Base-by-base conservation (phyloP, 768 basidiomycete genomes). In the Termitomyces sp. region DNA sequence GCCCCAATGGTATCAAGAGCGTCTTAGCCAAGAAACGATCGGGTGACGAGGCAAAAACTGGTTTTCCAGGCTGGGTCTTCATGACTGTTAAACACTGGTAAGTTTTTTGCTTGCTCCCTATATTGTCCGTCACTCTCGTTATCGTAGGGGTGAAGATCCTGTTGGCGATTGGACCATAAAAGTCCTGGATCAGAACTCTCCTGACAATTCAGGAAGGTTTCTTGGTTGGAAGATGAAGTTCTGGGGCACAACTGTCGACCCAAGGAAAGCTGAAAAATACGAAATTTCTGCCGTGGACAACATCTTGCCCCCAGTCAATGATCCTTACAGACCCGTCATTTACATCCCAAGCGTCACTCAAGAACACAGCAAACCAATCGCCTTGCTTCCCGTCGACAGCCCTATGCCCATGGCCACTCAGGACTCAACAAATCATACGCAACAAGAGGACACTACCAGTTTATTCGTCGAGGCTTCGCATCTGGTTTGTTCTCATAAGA, bases 71-170 rank as follows among this genome's bases (percentile, higher is more conserved):
- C 0, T 99, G 97, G 97, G 87, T 83, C 9, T 99, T 99, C 71
- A 98, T 97, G 94, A 83, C 85, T 28, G 82, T 98, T 60, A 99
- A 99, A 72, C 97, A 99, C 65, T 99, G 97, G 95, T 96, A 56
- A 68, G 86, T 74, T 32, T 32, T 22, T 30, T 22, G 44, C 13
- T 7, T 16, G 16, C 22, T 33, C 24, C 30, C n/a, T n/a, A 22
- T 38, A 33, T 49, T 18, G 69, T 40, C 70, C 59, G 30, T 0
- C 32, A 48, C 42, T n/a, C 24, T 43, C 70, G 46, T 72, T 59
- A 42, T 49, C 16, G n/a, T 61, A 97, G 95, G 96, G 95, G 89
- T 38, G 97, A 98, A 73, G 78, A 91, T 70, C 89, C 94, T 2
- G 70, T 91, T 45, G 97, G 97, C n/a, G 80, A 84, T 20, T 99